A percentile compares a stretch with the other conserved stretches of the same genome.
phyloP scores from a whole-genome alignment of 2,329 filamentous ascomycete genomes.

The Colletotrichum musae region DNA sequence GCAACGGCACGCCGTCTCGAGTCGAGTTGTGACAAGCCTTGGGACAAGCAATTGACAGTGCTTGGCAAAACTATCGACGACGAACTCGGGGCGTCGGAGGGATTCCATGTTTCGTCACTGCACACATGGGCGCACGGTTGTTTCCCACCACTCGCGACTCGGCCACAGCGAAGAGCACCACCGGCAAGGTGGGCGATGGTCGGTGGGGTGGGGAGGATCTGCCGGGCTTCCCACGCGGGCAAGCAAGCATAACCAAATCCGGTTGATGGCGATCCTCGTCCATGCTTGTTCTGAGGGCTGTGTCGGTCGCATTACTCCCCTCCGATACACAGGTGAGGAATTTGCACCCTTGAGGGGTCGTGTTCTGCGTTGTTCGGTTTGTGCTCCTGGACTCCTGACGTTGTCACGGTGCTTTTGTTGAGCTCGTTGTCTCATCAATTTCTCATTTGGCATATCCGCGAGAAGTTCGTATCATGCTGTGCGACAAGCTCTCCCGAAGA shows the following conservation, averaged over 20 bases:
- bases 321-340: constrained; percentile 36
- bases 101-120: constrained; percentile 33
- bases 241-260: constrained; percentile 39
- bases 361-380: constrained; percentile 31
- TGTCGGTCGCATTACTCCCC: constrained; percentile 22
- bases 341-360: constrained; percentile 13
- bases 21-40: constrained; percentile 35
- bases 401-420: constrained; percentile 3
- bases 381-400: constrained; percentile 6
- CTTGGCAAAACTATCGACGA: constrained; percentile 33
- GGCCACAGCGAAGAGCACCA: too few relatives aligned
- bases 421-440: constrained; percentile 30
- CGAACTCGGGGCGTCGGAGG: constrained; percentile 25
- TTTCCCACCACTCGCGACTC: constrained; percentile 11
- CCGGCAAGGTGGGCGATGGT: constrained; percentile 5
- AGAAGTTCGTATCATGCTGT: neutral
- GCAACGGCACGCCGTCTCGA: constrained; percentile 31
- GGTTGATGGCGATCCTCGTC: constrained; percentile 19
- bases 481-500: neutral
- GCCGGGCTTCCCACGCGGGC: constrained; percentile 22
- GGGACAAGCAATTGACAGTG: constrained; percentile 34
- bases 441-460: constrained; percentile 23
- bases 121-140: constrained; percentile 28
- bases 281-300: constrained; percentile 33
- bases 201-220: constrained; percentile 26